A percentile compares a stretch with the other conserved stretches of the same genome.
These are phyloP conservation scores for Thielaviopsis musarum DNA, from an alignment of 2,329 filamentous ascomycete species.

Conservation along the genomic window DNA sequence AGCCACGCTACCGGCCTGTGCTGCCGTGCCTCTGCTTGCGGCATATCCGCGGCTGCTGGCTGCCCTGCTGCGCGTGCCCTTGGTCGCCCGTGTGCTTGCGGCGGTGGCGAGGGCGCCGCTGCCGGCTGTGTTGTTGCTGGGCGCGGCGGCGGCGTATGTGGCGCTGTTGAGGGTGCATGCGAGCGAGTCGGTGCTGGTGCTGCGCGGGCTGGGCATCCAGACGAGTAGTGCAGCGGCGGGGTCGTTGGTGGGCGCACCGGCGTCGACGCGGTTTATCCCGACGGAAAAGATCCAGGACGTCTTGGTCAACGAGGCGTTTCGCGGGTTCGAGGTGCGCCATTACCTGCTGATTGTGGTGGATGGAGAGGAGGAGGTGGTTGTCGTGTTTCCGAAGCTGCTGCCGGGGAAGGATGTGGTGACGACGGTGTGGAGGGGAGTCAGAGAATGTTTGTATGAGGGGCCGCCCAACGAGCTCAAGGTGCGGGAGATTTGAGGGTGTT, in stretches of 20 bases:
- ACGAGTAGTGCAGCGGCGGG: constrained; percentile 44
- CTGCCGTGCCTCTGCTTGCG: constrained; percentile 17
- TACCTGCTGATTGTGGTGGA: constrained; percentile 84
- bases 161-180: constrained; percentile 31
- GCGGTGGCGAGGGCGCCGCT: constrained; percentile 22
- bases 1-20: constrained; percentile 14
- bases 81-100: constrained; percentile 20
- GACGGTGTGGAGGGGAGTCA: constrained; percentile 74
- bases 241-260: constrained; percentile 40
- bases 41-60: constrained; percentile 19
- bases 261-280: constrained; percentile 52
- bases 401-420: constrained; percentile 63
- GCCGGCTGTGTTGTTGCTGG: constrained; percentile 24
- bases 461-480: constrained; percentile 6
- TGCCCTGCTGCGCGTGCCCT: constrained; percentile 22
- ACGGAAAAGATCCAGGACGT: constrained; percentile 86
- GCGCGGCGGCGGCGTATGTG: constrained; percentile 22
- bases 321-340: constrained; percentile 76
- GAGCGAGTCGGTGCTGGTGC: constrained; percentile 74
- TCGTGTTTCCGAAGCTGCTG: constrained; percentile 78
- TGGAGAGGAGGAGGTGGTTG: constrained; percentile 72
- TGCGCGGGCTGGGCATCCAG: constrained; percentile 81
- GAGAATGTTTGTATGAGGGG: constrained; percentile 57
- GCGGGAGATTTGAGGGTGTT: background rate
- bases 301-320: constrained; percentile 87